A percentile compares a stretch with the other conserved stretches of the same genome.
These are phyloP conservation scores for Rhizopus delemar DNA, from an alignment of 371 early-diverging fungal genomes.

Conservation along the genomic window DNA sequence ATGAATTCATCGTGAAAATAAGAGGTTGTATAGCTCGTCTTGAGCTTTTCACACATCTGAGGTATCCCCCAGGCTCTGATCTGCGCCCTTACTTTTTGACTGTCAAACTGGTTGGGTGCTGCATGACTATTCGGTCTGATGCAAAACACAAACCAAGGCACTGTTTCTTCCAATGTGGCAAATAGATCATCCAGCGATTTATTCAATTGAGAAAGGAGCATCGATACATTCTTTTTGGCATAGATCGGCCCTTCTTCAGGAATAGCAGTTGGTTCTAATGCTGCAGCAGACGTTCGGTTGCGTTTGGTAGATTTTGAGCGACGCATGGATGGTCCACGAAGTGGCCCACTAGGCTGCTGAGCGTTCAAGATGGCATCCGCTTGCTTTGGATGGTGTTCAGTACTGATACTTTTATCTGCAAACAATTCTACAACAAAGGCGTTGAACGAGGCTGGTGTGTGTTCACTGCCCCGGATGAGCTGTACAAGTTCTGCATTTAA, in stretches of 20 bases:
- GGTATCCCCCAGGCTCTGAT: slow-evolving; percentile 60
- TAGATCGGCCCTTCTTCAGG: slow-evolving; percentile 10
- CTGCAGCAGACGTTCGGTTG: slow-evolving; percentile 6
- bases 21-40: slow-evolving; percentile 57
- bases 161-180: slow-evolving; percentile 79
- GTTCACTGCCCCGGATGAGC: slow-evolving; percentile 51
- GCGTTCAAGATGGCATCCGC: slow-evolving; percentile 63
- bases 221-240: slow-evolving; percentile 5
- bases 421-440: slow-evolving; percentile 42
- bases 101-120: slow-evolving; percentile 64
- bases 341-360: slow-evolving; percentile 57
- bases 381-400: slow-evolving; percentile 65
- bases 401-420: slow-evolving; percentile 45
- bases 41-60: slow-evolving; percentile 36
- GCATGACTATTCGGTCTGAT: slow-evolving; percentile 72
- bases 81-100: slow-evolving; percentile 63
- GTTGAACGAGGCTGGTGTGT: slow-evolving; percentile 55
- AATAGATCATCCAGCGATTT: slow-evolving; percentile 77
- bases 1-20: slow-evolving; percentile 46
- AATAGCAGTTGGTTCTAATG: slow-evolving; percentile 6
- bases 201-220: slow-evolving; percentile 65
- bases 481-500: slow-evolving; percentile 81
- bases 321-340: slow-evolving; percentile 53
- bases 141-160: slow-evolving; percentile 88
- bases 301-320: slow-evolving; percentile 39